Conservation (phyloP, 2,329 filamentous ascomycete species). For the Atkinsonella hypoxylon region DNA sequence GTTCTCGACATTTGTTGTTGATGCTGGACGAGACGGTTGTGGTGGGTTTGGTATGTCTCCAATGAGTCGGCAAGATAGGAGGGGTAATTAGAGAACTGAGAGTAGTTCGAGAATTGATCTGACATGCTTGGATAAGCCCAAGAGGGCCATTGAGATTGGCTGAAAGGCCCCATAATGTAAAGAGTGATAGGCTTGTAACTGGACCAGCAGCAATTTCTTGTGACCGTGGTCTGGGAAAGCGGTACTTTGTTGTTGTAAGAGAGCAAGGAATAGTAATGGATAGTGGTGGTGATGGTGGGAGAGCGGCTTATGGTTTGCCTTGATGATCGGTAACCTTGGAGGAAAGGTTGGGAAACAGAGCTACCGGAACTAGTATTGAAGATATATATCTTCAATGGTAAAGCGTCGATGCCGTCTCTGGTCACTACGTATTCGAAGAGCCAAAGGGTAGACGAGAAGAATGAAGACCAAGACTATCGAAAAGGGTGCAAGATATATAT, state of each 20-base stretch:
- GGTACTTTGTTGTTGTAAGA: too few species aligned
- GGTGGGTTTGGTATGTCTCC: conserved; percentile 25
- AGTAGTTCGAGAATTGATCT: conserved; percentile 20
- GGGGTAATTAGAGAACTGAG: conserved; percentile 22
- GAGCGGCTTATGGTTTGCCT: background rate
- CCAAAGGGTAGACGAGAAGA: conserved; percentile 10
- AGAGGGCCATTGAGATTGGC: conserved; percentile 23
- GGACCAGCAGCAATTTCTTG: background rate
- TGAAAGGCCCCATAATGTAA: conserved; percentile 21
- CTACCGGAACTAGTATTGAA: background rate
- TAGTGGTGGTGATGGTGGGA: background rate
- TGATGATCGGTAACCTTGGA: background rate
- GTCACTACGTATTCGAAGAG: background rate
- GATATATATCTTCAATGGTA: background rate
- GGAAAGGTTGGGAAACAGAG: background rate
- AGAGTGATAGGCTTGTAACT: background rate
- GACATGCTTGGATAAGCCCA: conserved; percentile 21
- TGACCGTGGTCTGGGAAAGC: too few species aligned
- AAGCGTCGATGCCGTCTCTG: conserved; percentile 8
- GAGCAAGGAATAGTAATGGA: too few species aligned
- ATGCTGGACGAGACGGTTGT: conserved; percentile 24
- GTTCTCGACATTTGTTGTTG: conserved; percentile 28
- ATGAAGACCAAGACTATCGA: conserved; percentile 16
- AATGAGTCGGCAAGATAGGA: conserved; percentile 26
- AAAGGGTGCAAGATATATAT: conserved; percentile 18